Evolutionary conservation across 192 early-diverging fungal genomes (phyloP).

Genomic region (Coemansia sp.): DNA sequence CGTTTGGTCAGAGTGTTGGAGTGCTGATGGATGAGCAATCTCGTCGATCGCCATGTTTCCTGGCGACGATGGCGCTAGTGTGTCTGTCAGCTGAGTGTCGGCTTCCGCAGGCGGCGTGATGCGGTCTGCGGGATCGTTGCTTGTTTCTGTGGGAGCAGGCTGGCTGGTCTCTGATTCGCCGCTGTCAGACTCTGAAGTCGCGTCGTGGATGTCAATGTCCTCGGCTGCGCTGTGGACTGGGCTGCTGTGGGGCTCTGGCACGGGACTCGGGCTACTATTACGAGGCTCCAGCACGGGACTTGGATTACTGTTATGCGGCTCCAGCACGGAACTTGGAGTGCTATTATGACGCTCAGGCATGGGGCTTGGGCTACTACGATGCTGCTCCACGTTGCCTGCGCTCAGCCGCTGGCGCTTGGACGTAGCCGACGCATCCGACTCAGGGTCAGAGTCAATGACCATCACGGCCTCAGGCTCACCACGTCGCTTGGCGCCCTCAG

Average conservation of each 20-base stretch:
- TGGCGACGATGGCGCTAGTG: slow-evolving; percentile 10
- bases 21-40: background rate
- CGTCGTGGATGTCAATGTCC: background rate
- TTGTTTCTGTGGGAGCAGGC: background rate
- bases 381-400: background rate
- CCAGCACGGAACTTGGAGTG: too few species aligned
- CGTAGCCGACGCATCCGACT: slow-evolving; percentile 14
- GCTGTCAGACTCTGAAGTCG: background rate
- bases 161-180: background rate
- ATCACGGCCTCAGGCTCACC: background rate
- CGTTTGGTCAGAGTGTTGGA: slow-evolving; percentile 11
- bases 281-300: too few species aligned
- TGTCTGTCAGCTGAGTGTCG: slow-evolving; percentile 1
- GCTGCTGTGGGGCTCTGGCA: background rate
- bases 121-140: background rate
- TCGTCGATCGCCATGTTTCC: slow-evolving; percentile 20
- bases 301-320: too few species aligned
- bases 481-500: slow-evolving; percentile 7
- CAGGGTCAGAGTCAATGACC: slow-evolving; percentile 6
- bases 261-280: too few species aligned
- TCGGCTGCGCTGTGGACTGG: background rate
- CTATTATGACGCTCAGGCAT: too few species aligned
- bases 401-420: slow-evolving; percentile 38
- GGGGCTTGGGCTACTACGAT: too few species aligned
- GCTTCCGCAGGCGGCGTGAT: background rate